Conservation (phyloP, 225 moss, liverwort and hornwort genomes). For the Anthoceros angustus region DNA sequence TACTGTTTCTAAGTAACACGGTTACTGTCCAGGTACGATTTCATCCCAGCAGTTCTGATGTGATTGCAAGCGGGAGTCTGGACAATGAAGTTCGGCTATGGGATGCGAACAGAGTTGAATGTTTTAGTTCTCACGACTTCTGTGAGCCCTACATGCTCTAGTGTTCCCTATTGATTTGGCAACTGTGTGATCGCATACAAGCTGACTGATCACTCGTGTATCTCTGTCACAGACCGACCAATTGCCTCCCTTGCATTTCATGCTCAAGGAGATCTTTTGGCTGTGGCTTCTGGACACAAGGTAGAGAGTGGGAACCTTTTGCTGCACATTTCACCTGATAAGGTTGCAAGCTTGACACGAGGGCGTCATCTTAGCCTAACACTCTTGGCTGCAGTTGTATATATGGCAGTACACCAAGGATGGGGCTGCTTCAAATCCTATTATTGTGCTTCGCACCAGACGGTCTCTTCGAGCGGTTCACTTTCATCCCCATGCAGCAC, state of each 20-base stretch:
- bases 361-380: neutral
- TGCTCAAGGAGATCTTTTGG: constrained; percentile 92
- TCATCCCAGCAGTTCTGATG: constrained; percentile 97
- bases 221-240: constrained; percentile 56
- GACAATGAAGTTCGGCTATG: constrained; percentile 98
- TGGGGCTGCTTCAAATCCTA: constrained; percentile 46
- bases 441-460: constrained; percentile 76
- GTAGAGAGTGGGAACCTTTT: constrained; percentile 15
- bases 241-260: constrained; percentile 98
- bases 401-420: constrained; percentile 98
- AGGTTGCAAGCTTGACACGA: neutral
- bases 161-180: neutral
- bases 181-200: constrained; percentile 6
- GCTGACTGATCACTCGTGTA: constrained; percentile 6
- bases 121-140: constrained; percentile 85
- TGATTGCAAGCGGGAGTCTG: constrained; percentile 97
- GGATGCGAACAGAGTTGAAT: constrained; percentile 97
- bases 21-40: constrained; percentile 53
- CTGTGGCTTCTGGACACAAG: constrained; percentile 98
- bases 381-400: constrained; percentile 45
- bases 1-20: neutral
- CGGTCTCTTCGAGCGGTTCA: constrained; percentile 95
- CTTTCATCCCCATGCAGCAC: constrained; percentile 98
- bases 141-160: constrained; percentile 22
- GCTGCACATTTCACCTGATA: neutral